Percentiles rank a stretch among this genome's conserved stretches.
Conservation (phyloP, 2,329 filamentous ascomycete genomes). For the Trichophyton verrucosum region DNA sequence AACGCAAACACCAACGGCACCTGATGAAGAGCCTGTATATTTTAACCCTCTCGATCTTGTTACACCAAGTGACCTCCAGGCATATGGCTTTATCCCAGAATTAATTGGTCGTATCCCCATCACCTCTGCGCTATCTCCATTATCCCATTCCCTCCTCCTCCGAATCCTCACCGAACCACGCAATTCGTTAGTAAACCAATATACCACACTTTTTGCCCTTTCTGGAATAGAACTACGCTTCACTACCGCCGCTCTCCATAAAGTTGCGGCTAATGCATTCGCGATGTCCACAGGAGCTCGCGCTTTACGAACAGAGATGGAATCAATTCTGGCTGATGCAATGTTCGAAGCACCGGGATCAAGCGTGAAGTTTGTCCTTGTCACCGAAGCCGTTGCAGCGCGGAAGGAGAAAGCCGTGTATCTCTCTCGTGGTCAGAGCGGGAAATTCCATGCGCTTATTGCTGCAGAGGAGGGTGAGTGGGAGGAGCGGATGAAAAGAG, state of each 20-base stretch:
- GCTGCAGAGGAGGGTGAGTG: constrained; percentile 40
- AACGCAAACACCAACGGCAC: constrained; percentile 34
- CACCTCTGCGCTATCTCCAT: constrained; percentile 68
- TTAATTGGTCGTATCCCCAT: constrained; percentile 93
- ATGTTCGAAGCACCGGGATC: constrained; percentile 66
- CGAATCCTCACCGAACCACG: constrained; percentile 86
- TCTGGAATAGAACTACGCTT: constrained; percentile 67
- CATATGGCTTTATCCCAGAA: constrained; percentile 85
- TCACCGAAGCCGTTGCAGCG: constrained; percentile 56
- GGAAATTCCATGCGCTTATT: constrained; percentile 39
- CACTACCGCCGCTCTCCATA: constrained; percentile 66
- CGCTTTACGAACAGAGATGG: constrained; percentile 68
- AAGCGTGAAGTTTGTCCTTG: constrained; percentile 56
- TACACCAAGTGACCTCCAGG: constrained; percentile 63
- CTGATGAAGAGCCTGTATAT: constrained; percentile 33
- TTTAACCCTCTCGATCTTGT: constrained; percentile 57
- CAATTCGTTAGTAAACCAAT: constrained; percentile 79
- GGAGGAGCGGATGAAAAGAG: constrained; percentile 30
- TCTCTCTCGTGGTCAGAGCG: constrained; percentile 39
- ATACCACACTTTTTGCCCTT: constrained; percentile 74
- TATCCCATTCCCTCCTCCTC: constrained; percentile 57
- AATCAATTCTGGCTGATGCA: constrained; percentile 62
- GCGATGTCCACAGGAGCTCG: constrained; percentile 66
- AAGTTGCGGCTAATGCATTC: constrained; percentile 60
- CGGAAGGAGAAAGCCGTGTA: constrained; percentile 46